Base-by-base conservation (phyloP, 179 eudicot species). In the Drosera spatulata region DNA sequence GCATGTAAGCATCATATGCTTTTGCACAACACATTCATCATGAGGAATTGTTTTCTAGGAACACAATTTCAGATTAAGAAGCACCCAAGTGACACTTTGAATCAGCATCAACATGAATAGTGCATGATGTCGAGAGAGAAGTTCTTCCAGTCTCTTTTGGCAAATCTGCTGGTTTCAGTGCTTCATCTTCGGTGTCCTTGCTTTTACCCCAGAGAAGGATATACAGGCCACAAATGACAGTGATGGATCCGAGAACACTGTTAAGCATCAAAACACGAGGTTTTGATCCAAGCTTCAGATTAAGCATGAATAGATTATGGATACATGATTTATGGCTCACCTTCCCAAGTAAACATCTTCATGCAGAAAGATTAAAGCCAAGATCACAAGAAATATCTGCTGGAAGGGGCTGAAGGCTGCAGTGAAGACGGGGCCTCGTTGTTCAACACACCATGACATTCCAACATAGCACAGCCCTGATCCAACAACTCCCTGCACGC, bases 381-480 rank as follows among this genome's bases (percentile, higher is more conserved):
- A 57, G 5, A 81, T 58, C 53, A 80, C 75, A 37, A 77, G 83
- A 48, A 77, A 82, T 49, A 79, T 76, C 62, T 85, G 94, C 13
- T 83, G 66, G 61, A 79, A 71, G 33, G 97, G 97, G 72, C 75
- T 78, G 73, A 87, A 90, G 52, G 97, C 90, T 37, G 97, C 77
- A 13, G 94, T 83, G 70, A 90, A 90, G 12, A 90, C 94, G 1
- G 97, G 88, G 3, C 96, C 97, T 60, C 72, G 76, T 68, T 78
- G 65, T 56, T 83, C 86, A 42, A 90, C 95, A 64, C 95, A 85
- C 97, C 97, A 90, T 11, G 88, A 61, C 84, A 90, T 81, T 14
- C 75, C 82, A 49, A 78, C 90, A 41, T 81, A 85, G 76, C 94
- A 81, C 10, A 90, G 43, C 12, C 97, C 97, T 50, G 97, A 85